Evolutionary conservation across 2,329 filamentous ascomycete genomes (phyloP).

Genomic region (Dothiorella sarmentorum): DNA sequence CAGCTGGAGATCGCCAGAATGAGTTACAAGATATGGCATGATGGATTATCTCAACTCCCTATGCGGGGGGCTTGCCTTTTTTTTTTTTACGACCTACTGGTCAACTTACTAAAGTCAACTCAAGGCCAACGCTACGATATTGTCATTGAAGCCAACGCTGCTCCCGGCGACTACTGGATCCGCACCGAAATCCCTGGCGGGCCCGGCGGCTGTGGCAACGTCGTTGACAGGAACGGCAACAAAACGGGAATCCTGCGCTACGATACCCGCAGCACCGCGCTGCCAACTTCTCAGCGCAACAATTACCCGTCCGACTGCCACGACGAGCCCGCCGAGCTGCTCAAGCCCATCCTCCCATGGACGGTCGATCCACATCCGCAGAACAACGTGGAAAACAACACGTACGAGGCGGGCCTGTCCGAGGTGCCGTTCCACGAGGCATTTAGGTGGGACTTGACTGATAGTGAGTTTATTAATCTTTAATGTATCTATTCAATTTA

Average conservation of each 20-base stretch:
- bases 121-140: conserved; percentile 47
- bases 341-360: conserved; percentile 29
- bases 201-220: conserved; percentile 27
- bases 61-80: no score
- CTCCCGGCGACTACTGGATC: conserved; percentile 28
- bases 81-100: no score
- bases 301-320: conserved; percentile 23
- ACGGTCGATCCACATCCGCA: conserved; percentile 22
- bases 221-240: conserved; percentile 25
- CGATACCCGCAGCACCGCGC: conserved; percentile 18
- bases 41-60: no score
- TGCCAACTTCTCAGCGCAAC: conserved; percentile 21
- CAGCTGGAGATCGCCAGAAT: no score
- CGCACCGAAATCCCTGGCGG: conserved; percentile 22
- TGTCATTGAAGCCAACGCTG: conserved; percentile 41
- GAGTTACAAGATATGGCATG: no score
- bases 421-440: conserved; percentile 12
- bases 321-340: conserved; percentile 27
- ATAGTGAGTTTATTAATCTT: no score
- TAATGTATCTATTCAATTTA: no score
- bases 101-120: no score
- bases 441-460: conserved; percentile 26
- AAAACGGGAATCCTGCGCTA: conserved; percentile 27
- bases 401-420: conserved; percentile 24
- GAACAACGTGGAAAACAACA: conserved; percentile 22